Evolutionary conservation across 495 filamentous ascomycete species (phyloP).

Genomic region (Pyronema domesticum): DNA sequence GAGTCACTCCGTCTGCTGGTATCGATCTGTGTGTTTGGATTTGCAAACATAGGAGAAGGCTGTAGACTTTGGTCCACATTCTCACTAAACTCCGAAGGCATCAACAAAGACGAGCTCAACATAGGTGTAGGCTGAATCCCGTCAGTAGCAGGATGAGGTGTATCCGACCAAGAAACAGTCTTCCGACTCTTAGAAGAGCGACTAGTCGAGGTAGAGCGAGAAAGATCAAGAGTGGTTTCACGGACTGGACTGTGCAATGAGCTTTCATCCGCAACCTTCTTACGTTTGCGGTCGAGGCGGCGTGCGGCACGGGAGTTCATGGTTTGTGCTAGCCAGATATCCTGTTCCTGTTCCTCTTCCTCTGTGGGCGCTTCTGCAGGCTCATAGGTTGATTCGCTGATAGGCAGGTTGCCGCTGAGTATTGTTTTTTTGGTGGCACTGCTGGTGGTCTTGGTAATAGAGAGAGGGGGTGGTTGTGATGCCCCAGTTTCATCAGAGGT

Average conservation of each 20-base stretch:
- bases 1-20: neutral
- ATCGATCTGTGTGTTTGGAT: neutral
- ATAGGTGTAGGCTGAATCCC: too few species aligned
- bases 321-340: conserved; percentile 18
- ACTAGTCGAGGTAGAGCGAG: conserved; percentile 7
- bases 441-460: too few species aligned
- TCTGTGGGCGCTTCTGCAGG: neutral
- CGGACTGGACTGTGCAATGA: neutral
- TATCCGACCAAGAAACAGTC: conserved; percentile 20
- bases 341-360: conserved; percentile 6
- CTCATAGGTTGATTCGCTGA: neutral
- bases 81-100: too few species aligned
- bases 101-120: too few species aligned
- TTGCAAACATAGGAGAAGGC: too few species aligned
- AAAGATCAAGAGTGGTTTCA: neutral
- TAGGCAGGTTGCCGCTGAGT: neutral
- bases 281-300: neutral
- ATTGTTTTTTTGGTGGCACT: too few species aligned
- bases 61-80: too few species aligned
- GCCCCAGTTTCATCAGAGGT: too few species aligned
- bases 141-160: neutral
- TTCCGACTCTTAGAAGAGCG: conserved; percentile 22
- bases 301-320: neutral
- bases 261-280: neutral
- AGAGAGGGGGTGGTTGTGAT: too few species aligned